Base-by-base conservation (phyloP, 306 rosid species). In the Vigna radiata region DNA sequence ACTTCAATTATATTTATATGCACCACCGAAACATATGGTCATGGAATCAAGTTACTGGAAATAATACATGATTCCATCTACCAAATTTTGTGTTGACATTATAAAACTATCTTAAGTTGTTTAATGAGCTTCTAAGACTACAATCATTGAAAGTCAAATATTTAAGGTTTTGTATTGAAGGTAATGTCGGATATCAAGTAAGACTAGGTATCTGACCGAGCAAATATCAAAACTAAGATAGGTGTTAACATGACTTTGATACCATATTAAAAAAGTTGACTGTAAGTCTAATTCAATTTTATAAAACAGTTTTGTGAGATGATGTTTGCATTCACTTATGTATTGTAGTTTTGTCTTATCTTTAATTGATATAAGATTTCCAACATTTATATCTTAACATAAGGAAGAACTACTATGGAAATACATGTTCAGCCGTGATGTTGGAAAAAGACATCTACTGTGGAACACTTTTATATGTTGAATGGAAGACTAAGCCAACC, bases 401-500 rank as follows among this genome's bases (percentile, higher is more conserved):
- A 39, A 66, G 36, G 14, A 58, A 15, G n/a, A 41, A 25, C 77
- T 55, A 16, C 41, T 73, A 15, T 16, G 9, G 1, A 52, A 17
- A 18, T 17, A 8, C 6, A 18, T 21, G 21, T 53, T 47, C 21
- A 60, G 36, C 59, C 47, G 31, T 62, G 49, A 61, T 44, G 19
- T 46, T 61, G 50, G 21, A 6, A 46, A 60, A 60, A 75, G 18
- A 31, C 33, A 44, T 29, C 37, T 48, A 47, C 49, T 75, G 36
- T 6, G 25, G 37, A 50, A 36, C 14, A 65, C 47, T 66, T 16
- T 16, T 1, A 50, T 50, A 64, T 76, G 61, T 19, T 64, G 19
- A 47, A 43, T 36, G 18, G 29, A 14, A 68, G 68, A 50, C 47
- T 19, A 36, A 59, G 27, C 68, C 25, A 39, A 86, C 89, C 89